A percentile compares a stretch with the other conserved stretches of the same genome.
Conservation (phyloP, 2,329 filamentous ascomycete species). For the Fusarium sp. region DNA sequence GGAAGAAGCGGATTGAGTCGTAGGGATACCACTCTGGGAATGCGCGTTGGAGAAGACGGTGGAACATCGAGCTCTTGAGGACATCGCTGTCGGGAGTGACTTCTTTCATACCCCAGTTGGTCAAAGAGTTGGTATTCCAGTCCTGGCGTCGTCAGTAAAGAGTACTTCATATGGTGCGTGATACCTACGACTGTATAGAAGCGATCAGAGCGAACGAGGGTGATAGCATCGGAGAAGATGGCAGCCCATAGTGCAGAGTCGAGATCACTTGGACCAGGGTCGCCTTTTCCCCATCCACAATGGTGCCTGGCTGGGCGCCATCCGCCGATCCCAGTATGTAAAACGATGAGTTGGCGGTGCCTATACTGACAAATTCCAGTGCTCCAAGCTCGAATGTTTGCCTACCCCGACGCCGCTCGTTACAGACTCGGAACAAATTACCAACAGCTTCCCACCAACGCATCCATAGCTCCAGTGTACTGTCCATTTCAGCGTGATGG, state of each 20-base stretch:
- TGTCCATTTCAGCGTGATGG: constrained; percentile 6
- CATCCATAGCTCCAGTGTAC: background rate
- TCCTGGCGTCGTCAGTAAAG: constrained; percentile 40
- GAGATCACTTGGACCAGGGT: constrained; percentile 75
- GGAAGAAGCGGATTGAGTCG: constrained; percentile 40
- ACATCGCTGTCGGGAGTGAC: constrained; percentile 37
- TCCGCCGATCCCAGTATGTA: constrained; percentile 61
- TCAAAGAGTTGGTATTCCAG: constrained; percentile 56
- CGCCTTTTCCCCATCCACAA: constrained; percentile 73
- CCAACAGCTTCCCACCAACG: constrained; percentile 50
- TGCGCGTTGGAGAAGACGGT: constrained; percentile 39
- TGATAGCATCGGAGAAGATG: constrained; percentile 77
- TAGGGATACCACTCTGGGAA: constrained; percentile 41
- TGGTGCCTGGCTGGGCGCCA: constrained; percentile 73
- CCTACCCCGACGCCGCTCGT: constrained; percentile 72
- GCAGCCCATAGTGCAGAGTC: constrained; percentile 68
- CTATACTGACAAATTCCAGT: constrained; percentile 48
- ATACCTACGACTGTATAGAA: constrained; percentile 65
- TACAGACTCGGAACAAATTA: constrained; percentile 74
- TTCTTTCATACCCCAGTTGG: constrained; percentile 46
- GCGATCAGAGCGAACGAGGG: constrained; percentile 75
- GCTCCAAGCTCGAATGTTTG: constrained; percentile 70
- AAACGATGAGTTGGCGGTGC: too few relatives aligned
- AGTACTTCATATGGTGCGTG: fast-evolving
- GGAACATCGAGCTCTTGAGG: constrained; percentile 40